Conservation (phyloP, 169 alveolate genomes). For the Theileria orientalis region DNA sequence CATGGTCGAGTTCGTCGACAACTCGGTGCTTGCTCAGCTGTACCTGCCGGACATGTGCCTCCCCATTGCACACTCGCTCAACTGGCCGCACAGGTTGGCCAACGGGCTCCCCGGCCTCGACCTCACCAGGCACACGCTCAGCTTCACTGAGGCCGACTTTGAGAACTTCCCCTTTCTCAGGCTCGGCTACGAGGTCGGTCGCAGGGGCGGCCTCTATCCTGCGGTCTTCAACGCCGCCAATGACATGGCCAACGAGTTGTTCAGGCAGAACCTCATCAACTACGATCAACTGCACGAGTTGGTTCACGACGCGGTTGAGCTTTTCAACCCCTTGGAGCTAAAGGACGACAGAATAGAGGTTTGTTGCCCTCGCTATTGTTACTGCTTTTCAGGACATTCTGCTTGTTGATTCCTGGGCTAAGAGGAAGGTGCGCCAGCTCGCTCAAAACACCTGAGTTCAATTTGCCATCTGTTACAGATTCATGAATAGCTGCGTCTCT, state of each 20-base stretch:
- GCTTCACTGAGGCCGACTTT: conserved; percentile 69
- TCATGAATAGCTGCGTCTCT: too few species aligned
- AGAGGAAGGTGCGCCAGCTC: neutral
- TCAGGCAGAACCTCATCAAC: conserved; percentile 63
- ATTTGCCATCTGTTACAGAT: too few species aligned
- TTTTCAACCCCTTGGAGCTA: conserved; percentile 9
- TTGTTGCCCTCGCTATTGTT: neutral
- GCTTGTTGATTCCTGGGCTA: conserved; percentile 21
- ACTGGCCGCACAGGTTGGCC: conserved; percentile 64
- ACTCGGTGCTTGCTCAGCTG: conserved; percentile 79
- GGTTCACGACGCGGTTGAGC: conserved; percentile 31
- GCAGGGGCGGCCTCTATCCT: conserved; percentile 77
- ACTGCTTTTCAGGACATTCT: conserved; percentile 19
- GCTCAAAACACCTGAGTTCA: too few species aligned
- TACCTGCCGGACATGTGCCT: conserved; percentile 83
- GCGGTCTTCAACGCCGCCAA: conserved; percentile 84
- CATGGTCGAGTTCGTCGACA: conserved; percentile 78
- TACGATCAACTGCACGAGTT: conserved; percentile 27
- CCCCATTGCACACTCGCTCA: conserved; percentile 74
- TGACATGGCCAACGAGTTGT: conserved; percentile 76
- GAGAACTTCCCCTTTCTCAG: conserved; percentile 77
- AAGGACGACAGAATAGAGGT: conserved; percentile 29
- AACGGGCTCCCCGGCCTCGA: conserved; percentile 56
- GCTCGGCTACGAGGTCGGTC: conserved; percentile 81
- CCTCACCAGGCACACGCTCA: conserved; percentile 49